Evolutionary conservation across 345 rosid genomes (phyloP).

Genomic region (Brassica incana): DNA sequence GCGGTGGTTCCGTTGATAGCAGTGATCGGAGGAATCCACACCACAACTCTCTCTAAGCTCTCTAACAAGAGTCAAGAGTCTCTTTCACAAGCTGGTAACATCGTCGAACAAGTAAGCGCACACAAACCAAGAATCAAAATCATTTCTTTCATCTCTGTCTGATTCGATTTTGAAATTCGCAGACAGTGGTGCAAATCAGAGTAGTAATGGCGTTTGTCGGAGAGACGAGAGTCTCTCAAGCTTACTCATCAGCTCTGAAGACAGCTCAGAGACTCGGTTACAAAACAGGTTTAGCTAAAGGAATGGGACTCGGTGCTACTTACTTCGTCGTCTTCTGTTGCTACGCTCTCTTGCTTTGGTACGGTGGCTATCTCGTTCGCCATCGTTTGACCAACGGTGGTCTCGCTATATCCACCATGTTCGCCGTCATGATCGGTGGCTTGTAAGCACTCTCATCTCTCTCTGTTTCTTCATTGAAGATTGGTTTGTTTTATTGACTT

Average conservation of each 20-base stretch:
- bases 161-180: neutral
- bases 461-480: neutral
- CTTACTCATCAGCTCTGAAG: neutral
- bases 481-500: neutral
- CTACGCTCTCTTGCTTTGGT: neutral
- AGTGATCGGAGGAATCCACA: conserved; percentile 83
- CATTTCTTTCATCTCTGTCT: neutral
- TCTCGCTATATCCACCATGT: neutral
- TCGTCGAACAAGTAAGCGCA: conserved; percentile 55
- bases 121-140: neutral
- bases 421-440: conserved; percentile 6
- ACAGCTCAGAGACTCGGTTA: neutral
- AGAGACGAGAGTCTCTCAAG: neutral
- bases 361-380: neutral
- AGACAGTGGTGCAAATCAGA: neutral
- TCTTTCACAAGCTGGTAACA: conserved; percentile 84
- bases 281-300: neutral
- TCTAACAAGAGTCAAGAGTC: conserved; percentile 81
- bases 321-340: neutral
- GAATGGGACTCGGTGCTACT: neutral
- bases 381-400: neutral
- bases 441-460: neutral
- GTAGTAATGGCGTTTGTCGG: neutral
- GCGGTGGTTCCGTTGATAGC: conserved; percentile 98
- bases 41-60: conserved; percentile 74